Evolutionary conservation across 306 rosid genomes (phyloP).

Genomic region (Delonix regia): DNA sequence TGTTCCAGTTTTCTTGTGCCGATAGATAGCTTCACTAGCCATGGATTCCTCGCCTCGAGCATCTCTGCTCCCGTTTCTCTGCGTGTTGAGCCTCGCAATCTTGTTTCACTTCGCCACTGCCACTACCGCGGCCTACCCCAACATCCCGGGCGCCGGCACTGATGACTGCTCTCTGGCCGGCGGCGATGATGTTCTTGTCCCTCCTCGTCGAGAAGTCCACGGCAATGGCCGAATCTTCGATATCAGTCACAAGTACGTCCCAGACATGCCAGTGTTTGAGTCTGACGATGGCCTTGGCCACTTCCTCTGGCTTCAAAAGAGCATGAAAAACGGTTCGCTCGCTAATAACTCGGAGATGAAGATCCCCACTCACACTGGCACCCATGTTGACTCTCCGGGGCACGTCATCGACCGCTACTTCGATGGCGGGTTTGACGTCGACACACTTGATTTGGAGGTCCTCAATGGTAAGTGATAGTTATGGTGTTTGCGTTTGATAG

Average conservation of each 20-base stretch:
- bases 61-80: slow-evolving; percentile 10
- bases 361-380: slow-evolving; percentile 80
- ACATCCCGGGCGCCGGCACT: slow-evolving; percentile 42
- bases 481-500: not conserved
- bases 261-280: slow-evolving; percentile 64
- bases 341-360: slow-evolving; percentile 75
- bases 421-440: slow-evolving; percentile 86
- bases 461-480: slow-evolving; percentile 59
- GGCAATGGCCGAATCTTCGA: slow-evolving; percentile 74
- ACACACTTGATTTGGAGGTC: slow-evolving; percentile 72
- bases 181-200: slow-evolving; percentile 34
- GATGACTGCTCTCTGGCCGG: slow-evolving; percentile 12
- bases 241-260: slow-evolving; percentile 65
- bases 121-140: slow-evolving; percentile 43
- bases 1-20: not conserved
- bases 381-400: slow-evolving; percentile 88
- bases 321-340: slow-evolving; percentile 86
- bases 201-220: slow-evolving; percentile 75
- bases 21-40: not conserved
- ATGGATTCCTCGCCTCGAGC: slow-evolving; percentile 30
- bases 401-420: slow-evolving; percentile 78
- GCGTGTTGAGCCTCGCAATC: slow-evolving; percentile 26
- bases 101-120: slow-evolving; percentile 23
- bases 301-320: slow-evolving; percentile 67
- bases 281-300: slow-evolving; percentile 62